phyloP scores from a whole-genome alignment of 352 stramenopile species.

The Globisporangium cystogenes region DNA sequence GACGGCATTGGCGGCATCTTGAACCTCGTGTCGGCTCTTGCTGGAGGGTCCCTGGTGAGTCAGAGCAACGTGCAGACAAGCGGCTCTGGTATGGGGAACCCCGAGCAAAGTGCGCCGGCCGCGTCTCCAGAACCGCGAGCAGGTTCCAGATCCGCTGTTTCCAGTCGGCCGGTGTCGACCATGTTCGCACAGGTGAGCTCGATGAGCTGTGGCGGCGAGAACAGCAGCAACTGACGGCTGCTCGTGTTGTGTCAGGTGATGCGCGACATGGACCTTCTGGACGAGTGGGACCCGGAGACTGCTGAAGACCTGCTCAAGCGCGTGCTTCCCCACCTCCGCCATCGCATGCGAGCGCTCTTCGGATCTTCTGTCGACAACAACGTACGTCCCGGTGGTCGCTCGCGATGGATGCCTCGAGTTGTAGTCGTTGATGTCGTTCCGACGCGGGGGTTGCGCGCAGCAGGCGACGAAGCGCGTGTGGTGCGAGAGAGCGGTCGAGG shows the following conservation, averaged over 20 bases:
- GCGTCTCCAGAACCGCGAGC: too few relatives aligned
- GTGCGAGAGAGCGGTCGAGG: slow-evolving; percentile 9
- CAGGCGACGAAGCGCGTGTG: slow-evolving; percentile 5
- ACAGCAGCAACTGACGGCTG: background rate
- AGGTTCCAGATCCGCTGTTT: background rate
- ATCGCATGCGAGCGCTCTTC: slow-evolving; percentile 9
- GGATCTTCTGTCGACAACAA: background rate
- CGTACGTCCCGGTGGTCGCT: background rate
- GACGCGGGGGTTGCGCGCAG: background rate
- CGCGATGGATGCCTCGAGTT: background rate
- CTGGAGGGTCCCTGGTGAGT: background rate
- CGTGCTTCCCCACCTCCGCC: slow-evolving; percentile 10
- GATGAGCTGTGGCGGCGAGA: background rate
- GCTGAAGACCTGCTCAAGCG: slow-evolving; percentile 10
- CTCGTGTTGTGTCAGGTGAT: slow-evolving; percentile 4
- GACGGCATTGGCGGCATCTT: slow-evolving; percentile 3
- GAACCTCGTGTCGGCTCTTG: slow-evolving; percentile 11
- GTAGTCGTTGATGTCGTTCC: background rate
- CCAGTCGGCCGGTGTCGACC: slow-evolving; percentile 3
- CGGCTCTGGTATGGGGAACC: background rate
- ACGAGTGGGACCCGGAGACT: slow-evolving; percentile 13
- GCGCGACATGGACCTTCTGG: slow-evolving; percentile 14
- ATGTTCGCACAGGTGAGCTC: slow-evolving; percentile 9
- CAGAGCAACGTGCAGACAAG: background rate
- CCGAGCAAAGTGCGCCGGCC: background rate